Percentiles rank a stretch among this genome's conserved stretches.
These are phyloP conservation scores for Gynochthodes officinalis DNA, from an alignment of 257 asterid species.

Conservation along the genomic window DNA sequence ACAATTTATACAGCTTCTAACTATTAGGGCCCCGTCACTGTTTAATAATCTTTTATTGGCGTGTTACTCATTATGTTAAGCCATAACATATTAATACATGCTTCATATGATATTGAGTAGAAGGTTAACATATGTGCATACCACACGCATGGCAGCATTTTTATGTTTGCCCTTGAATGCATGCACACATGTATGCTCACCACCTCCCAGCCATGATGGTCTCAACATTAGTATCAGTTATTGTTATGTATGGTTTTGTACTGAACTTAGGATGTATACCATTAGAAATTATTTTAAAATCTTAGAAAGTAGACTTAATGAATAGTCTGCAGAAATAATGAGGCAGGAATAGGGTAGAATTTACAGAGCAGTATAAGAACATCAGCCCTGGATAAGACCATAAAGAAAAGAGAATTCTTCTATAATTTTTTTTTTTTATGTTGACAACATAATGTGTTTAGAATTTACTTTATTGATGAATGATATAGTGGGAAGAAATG, in stretches of 20 bases:
- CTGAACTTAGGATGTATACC: neutral
- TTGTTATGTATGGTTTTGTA: neutral
- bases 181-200: neutral
- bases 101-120: neutral
- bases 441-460: too few species aligned
- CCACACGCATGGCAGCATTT: neutral
- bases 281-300: neutral
- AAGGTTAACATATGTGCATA: neutral
- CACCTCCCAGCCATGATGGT: neutral
- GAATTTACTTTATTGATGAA: neutral
- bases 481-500: neutral
- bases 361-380: neutral
- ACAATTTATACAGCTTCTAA: neutral
- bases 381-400: neutral
- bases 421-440: too few species aligned
- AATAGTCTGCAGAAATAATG: neutral
- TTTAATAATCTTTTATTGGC: neutral
- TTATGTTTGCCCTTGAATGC: neutral
- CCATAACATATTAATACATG: neutral
- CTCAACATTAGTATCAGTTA: neutral
- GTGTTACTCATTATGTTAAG: neutral
- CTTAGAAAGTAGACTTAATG: neutral
- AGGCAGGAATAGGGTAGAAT: neutral
- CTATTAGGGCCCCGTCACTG: neutral
- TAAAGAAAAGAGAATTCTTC: too few species aligned